Base-by-base conservation (phyloP, 2,329 filamentous ascomycete species). In the Phaeophleospora eucalypticola region DNA sequence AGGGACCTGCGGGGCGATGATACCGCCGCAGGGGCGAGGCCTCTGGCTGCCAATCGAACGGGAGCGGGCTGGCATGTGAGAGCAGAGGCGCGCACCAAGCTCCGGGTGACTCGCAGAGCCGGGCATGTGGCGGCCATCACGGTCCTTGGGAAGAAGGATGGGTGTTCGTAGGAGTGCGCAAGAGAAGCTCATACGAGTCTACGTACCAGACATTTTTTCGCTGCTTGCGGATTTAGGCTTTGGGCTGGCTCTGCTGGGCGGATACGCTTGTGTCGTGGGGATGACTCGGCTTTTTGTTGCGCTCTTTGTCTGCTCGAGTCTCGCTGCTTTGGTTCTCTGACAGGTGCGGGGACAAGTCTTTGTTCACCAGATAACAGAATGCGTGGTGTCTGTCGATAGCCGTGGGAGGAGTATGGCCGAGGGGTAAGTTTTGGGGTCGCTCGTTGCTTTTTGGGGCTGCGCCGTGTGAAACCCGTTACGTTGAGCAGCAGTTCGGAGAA, bases 71-170 rank as follows among this genome's bases (percentile, higher is more conserved):
- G n/a, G n/a, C n/a, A n/a, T n/a, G n/a, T n/a, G n/a, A n/a, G n/a
- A n/a, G n/a, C n/a, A n/a, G n/a, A n/a, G n/a, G n/a, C n/a, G n/a
- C n/a, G n/a, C n/a, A n/a, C n/a, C n/a, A n/a, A n/a, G n/a, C n/a
- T n/a, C 27, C 19, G 18, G 29, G 35, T 18, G 24, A 19, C 27
- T 34, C 40, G 40, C 40, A 42, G 27, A 10, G 40, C 40, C 40
- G 17, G 29, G 27, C 40, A n/a, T n/a, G n/a, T 42, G 40, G 29
- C 29, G 40, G n/a, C 40, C 40, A 42, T 42, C 40, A 42, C 40
- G 40, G 40, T 42, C 21, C 21, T 42, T 27, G 27, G 17, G 17
- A n/a, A n/a, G 21, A 24, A 27, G n/a, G 18, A 10, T 16, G 4
- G 29, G 35, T 12, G 9, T 18, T 15, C 10, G 29, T 17, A n/a